Conservation (phyloP, 1,139 yeast genomes). For the Schwanniomyces etchellsii region DNA sequence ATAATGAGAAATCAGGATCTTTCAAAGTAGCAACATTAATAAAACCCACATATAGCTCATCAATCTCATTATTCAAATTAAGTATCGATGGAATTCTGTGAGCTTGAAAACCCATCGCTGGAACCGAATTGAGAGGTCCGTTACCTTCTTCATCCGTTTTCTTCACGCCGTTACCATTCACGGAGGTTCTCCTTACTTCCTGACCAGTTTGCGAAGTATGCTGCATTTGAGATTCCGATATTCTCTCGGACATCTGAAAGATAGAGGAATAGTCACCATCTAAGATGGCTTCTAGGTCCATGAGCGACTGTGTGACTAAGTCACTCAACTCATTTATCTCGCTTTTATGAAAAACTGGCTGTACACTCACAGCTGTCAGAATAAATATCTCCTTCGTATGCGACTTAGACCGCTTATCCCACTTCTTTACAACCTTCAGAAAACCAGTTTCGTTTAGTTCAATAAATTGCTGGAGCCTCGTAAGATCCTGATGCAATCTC, state of each 20-base stretch:
- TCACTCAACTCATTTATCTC: conserved; percentile 85
- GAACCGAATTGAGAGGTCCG: conserved; percentile 1
- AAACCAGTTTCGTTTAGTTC: conserved; percentile 94
- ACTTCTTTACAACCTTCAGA: conserved; percentile 88
- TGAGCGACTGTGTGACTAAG: conserved; percentile 64
- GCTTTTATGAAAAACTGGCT: conserved; percentile 90
- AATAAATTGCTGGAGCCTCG: conserved; percentile 84
- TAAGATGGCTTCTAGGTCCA: conserved; percentile 81
- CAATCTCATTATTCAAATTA: conserved; percentile 40
- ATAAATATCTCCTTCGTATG: conserved; percentile 90
- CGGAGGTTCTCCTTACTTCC: conserved; percentile 3
- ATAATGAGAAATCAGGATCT: conserved; percentile 37
- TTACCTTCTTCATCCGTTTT: conserved; percentile 1
- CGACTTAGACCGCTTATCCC: conserved; percentile 96
- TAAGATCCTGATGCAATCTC: conserved; percentile 82
- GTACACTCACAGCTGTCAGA: conserved; percentile 90
- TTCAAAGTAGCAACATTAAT: conserved; percentile 51
- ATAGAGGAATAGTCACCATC: conserved; percentile 57
- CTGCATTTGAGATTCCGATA: neutral
- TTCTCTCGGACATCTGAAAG: conserved; percentile 1
- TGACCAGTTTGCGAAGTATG: neutral
- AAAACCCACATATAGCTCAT: conserved; percentile 64
- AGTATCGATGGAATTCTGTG: conserved; percentile 7
- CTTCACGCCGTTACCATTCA: conserved; percentile 1
- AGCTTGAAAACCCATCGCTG: conserved; percentile 2